phyloP scores from a whole-genome alignment of 108 stramenopile species.

The Nitzschia sp. region DNA sequence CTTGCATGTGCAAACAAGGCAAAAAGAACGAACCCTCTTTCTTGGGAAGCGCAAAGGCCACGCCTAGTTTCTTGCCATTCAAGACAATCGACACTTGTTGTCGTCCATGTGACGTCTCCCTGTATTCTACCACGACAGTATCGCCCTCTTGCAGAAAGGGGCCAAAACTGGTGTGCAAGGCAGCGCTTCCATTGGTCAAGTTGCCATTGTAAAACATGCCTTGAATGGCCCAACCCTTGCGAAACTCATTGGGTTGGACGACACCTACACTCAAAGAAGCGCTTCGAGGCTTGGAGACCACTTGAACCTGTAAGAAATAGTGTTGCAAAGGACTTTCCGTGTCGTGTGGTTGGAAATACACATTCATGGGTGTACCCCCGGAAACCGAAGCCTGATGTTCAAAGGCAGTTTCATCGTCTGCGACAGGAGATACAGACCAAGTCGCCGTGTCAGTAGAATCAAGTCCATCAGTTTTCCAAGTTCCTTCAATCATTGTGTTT shows the following conservation, averaged over 20 bases:
- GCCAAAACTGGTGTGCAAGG: constrained; percentile 45
- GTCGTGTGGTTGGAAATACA: not conserved
- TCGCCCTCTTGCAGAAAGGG: constrained; percentile 34
- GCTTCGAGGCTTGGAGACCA: not conserved
- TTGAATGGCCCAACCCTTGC: constrained; percentile 48
- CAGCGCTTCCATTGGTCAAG: constrained; percentile 55
- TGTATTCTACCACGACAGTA: constrained; percentile 33
- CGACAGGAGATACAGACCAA: not conserved
- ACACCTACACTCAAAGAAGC: constrained; percentile 43
- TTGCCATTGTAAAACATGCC: constrained; percentile 72
- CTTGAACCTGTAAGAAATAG: constrained; percentile 5
- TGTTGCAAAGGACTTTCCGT: not conserved
- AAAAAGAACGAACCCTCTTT: constrained; percentile 8
- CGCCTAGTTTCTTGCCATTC: constrained; percentile 47
- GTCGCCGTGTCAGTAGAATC: not conserved
- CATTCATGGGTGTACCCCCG: constrained; percentile 12
- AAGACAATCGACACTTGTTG: constrained; percentile 43
- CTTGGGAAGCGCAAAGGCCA: constrained; percentile 38
- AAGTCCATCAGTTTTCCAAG: constrained; percentile 15
- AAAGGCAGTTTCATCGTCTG: not conserved
- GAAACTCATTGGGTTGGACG: constrained; percentile 35
- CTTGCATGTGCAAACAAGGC: constrained; percentile 47
- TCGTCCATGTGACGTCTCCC: not conserved
- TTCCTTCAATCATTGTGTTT: not conserved
- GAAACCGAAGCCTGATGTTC: not conserved